These are phyloP conservation scores for Jacaranda mimosifolia DNA, from an alignment of 257 asterid species.

Conservation along the genomic window DNA sequence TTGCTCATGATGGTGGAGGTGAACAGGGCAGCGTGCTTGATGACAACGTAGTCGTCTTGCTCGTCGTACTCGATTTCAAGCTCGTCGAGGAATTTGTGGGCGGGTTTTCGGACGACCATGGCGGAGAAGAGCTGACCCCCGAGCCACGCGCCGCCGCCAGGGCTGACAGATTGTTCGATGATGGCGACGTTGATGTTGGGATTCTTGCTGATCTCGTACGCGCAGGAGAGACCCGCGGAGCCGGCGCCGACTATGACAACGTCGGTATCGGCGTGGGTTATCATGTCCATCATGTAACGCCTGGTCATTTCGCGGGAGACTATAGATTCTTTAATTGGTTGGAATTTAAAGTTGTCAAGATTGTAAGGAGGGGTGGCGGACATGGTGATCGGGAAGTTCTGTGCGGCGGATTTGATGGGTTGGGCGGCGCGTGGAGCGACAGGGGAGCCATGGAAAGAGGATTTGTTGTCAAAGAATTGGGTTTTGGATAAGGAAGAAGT, in stretches of 20 bases:
- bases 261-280: conserved; percentile 87
- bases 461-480: conserved; percentile 61
- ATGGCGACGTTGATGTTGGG: conserved; percentile 76
- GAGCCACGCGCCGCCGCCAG: conserved; percentile 96
- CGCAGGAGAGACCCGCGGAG: conserved; percentile 87
- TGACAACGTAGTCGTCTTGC: conserved; percentile 84
- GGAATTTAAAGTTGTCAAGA: conserved; percentile 63
- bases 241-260: conserved; percentile 88
- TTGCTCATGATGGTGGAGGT: conserved; percentile 95
- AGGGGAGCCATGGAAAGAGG: conserved; percentile 65
- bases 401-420: conserved; percentile 47
- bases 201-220: conserved; percentile 84
- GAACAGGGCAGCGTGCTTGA: conserved; percentile 91
- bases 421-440: conserved; percentile 49
- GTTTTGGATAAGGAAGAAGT: conserved; percentile 63
- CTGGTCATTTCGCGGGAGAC: conserved; percentile 89
- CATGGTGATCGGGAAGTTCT: conserved; percentile 53
- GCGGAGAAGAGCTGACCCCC: conserved; percentile 98
- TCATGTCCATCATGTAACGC: conserved; percentile 89
- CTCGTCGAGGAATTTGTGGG: conserved; percentile 83
- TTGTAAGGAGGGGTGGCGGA: conserved; percentile 59
- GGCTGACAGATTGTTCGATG: conserved; percentile 89
- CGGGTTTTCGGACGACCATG: conserved; percentile 91
- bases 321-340: conserved; percentile 78
- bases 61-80: conserved; percentile 81